Conservation (phyloP, 1,284 basidiomycete species). For the Puccinia hordei region DNA sequence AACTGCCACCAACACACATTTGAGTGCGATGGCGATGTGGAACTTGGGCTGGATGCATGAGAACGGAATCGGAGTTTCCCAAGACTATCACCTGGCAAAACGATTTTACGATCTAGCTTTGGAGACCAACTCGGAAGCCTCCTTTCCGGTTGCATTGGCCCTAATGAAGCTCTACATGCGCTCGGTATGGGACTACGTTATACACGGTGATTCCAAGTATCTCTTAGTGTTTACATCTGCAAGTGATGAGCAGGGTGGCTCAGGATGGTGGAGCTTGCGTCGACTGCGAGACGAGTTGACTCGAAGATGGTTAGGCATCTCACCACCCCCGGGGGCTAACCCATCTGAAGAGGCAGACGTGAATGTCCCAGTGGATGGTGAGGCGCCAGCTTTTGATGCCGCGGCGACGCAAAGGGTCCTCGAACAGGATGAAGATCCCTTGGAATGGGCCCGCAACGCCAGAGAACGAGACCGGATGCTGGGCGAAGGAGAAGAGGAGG, state of each 20-base stretch:
- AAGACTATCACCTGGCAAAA: slow-evolving; percentile 97
- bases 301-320: slow-evolving; percentile 46
- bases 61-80: slow-evolving; percentile 82
- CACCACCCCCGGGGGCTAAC: slow-evolving; percentile 41
- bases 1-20: slow-evolving; percentile 80
- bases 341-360: slow-evolving; percentile 16
- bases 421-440: slow-evolving; percentile 44
- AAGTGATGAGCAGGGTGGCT: slow-evolving; percentile 31
- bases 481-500: slow-evolving; percentile 44
- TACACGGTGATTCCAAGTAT: slow-evolving; percentile 44
- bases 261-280: slow-evolving; percentile 48
- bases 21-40: slow-evolving; percentile 95
- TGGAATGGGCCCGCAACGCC: slow-evolving; percentile 46
- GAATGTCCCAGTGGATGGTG: slow-evolving; percentile 14
- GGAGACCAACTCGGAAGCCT: slow-evolving; percentile 83
- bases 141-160: slow-evolving; percentile 80
- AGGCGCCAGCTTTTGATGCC: slow-evolving; percentile 24
- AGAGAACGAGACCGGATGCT: slow-evolving; percentile 42
- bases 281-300: slow-evolving; percentile 44
- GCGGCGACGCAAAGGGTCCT: slow-evolving; percentile 36
- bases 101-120: slow-evolving; percentile 88
- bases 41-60: slow-evolving; percentile 99
- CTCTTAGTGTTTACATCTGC: slow-evolving; percentile 35
- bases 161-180: slow-evolving; percentile 78
- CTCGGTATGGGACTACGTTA: slow-evolving; percentile 69